Base-by-base conservation (phyloP, 2,329 filamentous ascomycete species). In the Didymellaceae sp. region DNA sequence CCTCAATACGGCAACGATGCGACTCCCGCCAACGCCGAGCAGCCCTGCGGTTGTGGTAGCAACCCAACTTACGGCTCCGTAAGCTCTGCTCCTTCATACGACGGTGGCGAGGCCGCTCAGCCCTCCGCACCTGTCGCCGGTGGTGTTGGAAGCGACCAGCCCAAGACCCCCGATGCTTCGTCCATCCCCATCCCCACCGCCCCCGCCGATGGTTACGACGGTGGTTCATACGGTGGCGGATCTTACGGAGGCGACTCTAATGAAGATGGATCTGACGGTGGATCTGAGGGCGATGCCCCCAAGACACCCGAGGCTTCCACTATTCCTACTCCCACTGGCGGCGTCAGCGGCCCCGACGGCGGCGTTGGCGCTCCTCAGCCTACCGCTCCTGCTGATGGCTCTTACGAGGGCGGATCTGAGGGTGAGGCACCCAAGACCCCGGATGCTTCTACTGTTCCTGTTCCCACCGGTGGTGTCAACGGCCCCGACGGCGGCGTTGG, bases 11-110 rank as follows among this genome's bases (percentile, higher is more conserved):
- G 22, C 34, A 34, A 2, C 20, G 39, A 31, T 14, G 28, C 21
- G 13, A 30, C 24, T 38, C 25, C 46, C 21, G 26, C 68, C 58
- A 32, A 38, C 32, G 42, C 39, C 34, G 21, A 9, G n/a, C n/a
- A n/a, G n/a, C 17, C 49, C 11, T 43, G 25, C 28, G 26, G 10
- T 33, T 9, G 24, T 21, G 25, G 25, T 14, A 20, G 13, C 16
- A 34, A 6, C 25, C 20, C 35, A 11, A 20, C 24, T 14, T 21
- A 47, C 44, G 4, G 17, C 18, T 7, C 18, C 35, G 25, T 14
- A 26, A 14, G n/a, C 34, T 14, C 21, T 22, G 26, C 10, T 28
- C 10, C 26, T 13, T 28, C 26, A 5, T 28, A 28, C 26, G 26
- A n/a, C n/a, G n/a, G n/a, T n/a, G n/a, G n/a, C n/a, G n/a, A n/a